A percentile compares a stretch with the other conserved stretches of the same genome.
phyloP scores from a whole-genome alignment of 164 flowering plant species.

The Vitis cinerea region DNA sequence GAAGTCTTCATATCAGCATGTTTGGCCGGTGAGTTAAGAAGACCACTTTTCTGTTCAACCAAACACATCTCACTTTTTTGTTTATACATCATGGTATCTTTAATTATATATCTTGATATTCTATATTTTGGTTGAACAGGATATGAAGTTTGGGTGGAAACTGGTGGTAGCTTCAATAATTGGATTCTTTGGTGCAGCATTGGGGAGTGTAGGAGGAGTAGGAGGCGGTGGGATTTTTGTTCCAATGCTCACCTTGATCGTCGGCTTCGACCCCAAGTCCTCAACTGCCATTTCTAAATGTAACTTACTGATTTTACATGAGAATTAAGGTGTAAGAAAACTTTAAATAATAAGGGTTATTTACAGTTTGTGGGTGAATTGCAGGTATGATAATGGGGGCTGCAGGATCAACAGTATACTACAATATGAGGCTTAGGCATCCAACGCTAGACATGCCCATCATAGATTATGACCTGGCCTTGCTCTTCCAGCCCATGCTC shows the following conservation, averaged over 20 bases:
- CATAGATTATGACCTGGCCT: constrained; percentile 38
- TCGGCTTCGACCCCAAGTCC: constrained; percentile 48
- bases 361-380: not conserved
- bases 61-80: not conserved
- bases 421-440: constrained; percentile 36
- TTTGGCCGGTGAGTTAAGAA: constrained; percentile 54
- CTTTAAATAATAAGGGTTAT: not conserved
- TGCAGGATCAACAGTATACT: constrained; percentile 43
- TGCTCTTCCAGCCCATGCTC: constrained; percentile 46
- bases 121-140: constrained; percentile 21
- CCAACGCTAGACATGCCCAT: constrained; percentile 43
- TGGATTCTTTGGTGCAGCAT: constrained; percentile 46
- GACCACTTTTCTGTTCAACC: not conserved
- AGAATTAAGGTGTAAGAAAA: too few species aligned
- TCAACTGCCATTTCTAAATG: constrained; percentile 49
- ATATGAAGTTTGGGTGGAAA: constrained; percentile 39
- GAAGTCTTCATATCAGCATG: constrained; percentile 39
- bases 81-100: not conserved
- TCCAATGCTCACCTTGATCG: constrained; percentile 46
- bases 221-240: constrained; percentile 54
- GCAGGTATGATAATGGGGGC: constrained; percentile 50
- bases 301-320: constrained; percentile 5
- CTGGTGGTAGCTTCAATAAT: constrained; percentile 34
- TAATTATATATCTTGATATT: not conserved
- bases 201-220: constrained; percentile 51